Percentiles rank a stretch among this genome's conserved stretches.
Evolutionary conservation across 169 alveolate genomes (phyloP).

Genomic region (Neospora caninum): DNA sequence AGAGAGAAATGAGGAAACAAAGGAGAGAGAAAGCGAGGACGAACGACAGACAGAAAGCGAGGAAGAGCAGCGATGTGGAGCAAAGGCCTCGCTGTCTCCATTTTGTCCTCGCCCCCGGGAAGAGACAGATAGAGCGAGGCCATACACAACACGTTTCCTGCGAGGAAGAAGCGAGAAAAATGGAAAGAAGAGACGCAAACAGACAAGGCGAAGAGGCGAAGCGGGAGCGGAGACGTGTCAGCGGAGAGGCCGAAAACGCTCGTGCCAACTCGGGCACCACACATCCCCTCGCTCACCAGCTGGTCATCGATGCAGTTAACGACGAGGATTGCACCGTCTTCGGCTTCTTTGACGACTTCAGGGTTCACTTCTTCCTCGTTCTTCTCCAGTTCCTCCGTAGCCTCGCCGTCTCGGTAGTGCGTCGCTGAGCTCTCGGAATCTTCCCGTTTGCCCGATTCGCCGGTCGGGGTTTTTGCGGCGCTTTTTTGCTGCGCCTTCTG

Average conservation of each 20-base stretch:
- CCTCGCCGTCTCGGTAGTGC: constrained; percentile 50
- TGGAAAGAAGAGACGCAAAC: too few relatives aligned
- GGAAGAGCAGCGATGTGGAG: too few relatives aligned
- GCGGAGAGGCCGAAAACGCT: background rate
- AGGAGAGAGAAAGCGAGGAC: too few relatives aligned
- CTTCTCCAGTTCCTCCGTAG: constrained; percentile 48
- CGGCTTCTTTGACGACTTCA: background rate
- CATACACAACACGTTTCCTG: too few relatives aligned
- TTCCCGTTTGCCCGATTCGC: background rate
- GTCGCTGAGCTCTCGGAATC: background rate
- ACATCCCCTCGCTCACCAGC: background rate
- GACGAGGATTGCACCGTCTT: background rate
- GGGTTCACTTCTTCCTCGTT: background rate
- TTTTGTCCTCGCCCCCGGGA: too few relatives aligned
- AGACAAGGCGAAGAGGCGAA: background rate
- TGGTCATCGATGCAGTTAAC: background rate
- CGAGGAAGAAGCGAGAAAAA: too few relatives aligned
- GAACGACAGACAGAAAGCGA: too few relatives aligned
- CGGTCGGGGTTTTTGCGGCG: background rate
- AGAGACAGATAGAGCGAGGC: too few relatives aligned
- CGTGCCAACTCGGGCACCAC: background rate
- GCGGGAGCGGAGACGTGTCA: background rate
- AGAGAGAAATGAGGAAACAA: too few relatives aligned
- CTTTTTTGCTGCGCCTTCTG: background rate
- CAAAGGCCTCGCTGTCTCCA: too few relatives aligned